These are phyloP conservation scores for Boletus rex-veris DNA, from an alignment of 768 basidiomycete species.

Conservation along the genomic window DNA sequence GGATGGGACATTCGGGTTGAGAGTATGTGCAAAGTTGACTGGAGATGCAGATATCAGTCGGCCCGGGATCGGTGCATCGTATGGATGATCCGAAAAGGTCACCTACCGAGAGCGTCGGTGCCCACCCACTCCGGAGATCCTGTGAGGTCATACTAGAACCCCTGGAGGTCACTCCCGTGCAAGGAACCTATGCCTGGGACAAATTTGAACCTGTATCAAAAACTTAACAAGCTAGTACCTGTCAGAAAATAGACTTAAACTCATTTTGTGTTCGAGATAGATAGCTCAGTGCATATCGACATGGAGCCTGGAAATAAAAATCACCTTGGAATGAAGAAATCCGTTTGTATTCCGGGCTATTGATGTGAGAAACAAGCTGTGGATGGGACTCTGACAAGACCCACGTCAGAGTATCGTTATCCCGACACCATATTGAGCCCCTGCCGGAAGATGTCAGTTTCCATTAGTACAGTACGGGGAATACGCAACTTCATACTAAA, in stretches of 20 bases:
- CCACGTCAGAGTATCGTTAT: too few relatives aligned
- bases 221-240: too few relatives aligned
- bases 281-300: constrained; percentile 1
- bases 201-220: constrained; percentile 9
- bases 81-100: too few relatives aligned
- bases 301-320: constrained; percentile 1
- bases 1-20: constrained; percentile 3
- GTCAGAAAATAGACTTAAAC: not conserved
- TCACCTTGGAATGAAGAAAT: constrained; percentile 19
- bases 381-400: too few relatives aligned
- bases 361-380: not conserved
- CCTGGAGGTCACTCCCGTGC: too few relatives aligned
- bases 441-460: too few relatives aligned
- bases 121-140: constrained; percentile 11
- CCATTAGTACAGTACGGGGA: too few relatives aligned
- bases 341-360: not conserved
- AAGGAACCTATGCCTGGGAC: constrained; percentile 16
- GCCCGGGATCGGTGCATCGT: not conserved
- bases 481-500: too few relatives aligned
- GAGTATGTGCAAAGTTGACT: constrained; percentile 19
- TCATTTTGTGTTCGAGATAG: constrained; percentile 12
- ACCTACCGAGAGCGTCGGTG: constrained; percentile 10
- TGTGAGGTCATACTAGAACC: constrained; percentile 13
- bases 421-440: too few relatives aligned
- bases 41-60: not conserved